These are phyloP conservation scores for Cystobasidiopsis lactophilus DNA, from an alignment of 768 basidiomycete genomes.

Conservation along the genomic window DNA sequence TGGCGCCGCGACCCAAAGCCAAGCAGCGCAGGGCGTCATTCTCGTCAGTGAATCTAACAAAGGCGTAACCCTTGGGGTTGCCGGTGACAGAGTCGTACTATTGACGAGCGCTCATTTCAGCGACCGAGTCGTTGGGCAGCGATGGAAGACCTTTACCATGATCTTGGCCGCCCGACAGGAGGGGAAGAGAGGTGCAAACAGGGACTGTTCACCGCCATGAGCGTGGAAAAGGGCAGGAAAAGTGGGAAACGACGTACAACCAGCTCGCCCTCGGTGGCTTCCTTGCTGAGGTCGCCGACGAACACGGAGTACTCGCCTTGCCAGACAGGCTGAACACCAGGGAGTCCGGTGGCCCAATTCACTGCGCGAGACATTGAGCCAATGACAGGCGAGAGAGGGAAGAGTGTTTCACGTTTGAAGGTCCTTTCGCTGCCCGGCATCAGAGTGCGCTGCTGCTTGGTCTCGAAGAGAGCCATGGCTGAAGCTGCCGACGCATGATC, in stretches of 20 bases:
- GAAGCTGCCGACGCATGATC: conserved; percentile 44
- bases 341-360: conserved; percentile 21
- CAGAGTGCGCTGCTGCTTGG: conserved; percentile 27
- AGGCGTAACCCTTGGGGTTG: conserved; percentile 73
- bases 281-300: conserved; percentile 77
- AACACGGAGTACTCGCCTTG: conserved; percentile 67
- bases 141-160: no score
- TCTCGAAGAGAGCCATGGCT: conserved; percentile 45
- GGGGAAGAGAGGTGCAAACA: conserved; percentile 59
- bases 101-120: neutral
- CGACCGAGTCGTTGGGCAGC: no score
- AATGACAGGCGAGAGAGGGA: no score
- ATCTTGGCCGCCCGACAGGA: conserved; percentile 67
- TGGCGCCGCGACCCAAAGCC: conserved; percentile 38
- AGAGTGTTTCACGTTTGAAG: conserved; percentile 35
- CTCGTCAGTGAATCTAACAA: conserved; percentile 77
- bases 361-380: conserved; percentile 1
- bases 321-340: conserved; percentile 19
- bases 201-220: conserved; percentile 3
- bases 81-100: conserved; percentile 68
- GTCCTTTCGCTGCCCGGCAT: conserved; percentile 77
- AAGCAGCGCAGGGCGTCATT: conserved; percentile 71
- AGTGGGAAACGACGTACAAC: conserved; percentile 41
- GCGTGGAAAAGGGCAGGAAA: neutral
- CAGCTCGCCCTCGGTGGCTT: conserved; percentile 86